These are phyloP conservation scores for Huntiella abstrusa DNA, from an alignment of 2,329 filamentous ascomycete genomes.

Conservation along the genomic window DNA sequence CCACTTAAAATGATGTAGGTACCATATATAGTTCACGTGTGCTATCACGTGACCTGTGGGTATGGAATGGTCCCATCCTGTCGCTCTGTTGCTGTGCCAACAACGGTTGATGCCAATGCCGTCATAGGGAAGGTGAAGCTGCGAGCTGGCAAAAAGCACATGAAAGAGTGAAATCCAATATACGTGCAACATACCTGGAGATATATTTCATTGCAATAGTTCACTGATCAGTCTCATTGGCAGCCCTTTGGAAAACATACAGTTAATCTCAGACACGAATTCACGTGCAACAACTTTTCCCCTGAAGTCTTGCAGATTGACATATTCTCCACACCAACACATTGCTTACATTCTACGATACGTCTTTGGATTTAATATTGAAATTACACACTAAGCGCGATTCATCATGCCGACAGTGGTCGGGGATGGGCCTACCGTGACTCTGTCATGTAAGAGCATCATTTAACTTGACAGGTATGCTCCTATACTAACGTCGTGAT, in stretches of 20 bases:
- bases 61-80: not conserved
- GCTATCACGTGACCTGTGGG: not conserved
- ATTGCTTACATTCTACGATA: too few species aligned
- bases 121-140: not conserved
- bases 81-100: conserved; percentile 3
- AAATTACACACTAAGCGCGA: not conserved
- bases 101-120: not conserved
- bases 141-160: too few species aligned
- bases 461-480: not conserved
- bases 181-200: not conserved
- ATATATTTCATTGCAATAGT: too few species aligned
- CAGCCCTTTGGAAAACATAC: too few species aligned
- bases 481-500: not conserved
- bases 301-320: too few species aligned
- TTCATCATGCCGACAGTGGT: conserved; percentile 38
- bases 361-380: not conserved
- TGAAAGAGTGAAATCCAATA: not conserved
- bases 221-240: too few species aligned
- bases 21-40: not conserved
- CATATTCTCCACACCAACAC: too few species aligned
- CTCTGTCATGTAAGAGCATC: conserved; percentile 41
- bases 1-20: not conserved
- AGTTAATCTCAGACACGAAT: too few species aligned
- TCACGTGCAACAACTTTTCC: too few species aligned
- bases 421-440: conserved; percentile 43